Conservation (phyloP, 768 basidiomycete species). For the Psilocybe cubensis region DNA sequence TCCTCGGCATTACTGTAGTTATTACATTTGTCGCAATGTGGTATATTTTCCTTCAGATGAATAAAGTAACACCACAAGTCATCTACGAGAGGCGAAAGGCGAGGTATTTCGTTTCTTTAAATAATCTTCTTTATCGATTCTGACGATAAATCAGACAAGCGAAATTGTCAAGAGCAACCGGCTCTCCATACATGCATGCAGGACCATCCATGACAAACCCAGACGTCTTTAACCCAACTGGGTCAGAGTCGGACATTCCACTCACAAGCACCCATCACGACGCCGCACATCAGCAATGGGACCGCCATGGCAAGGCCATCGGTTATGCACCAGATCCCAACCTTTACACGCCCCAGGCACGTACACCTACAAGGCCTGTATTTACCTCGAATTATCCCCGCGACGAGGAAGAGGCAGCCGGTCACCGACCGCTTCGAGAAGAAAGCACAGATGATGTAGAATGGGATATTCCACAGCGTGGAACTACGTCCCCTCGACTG, state of each 20-base stretch:
- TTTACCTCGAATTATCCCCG: constrained; percentile 9
- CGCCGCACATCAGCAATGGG: constrained; percentile 51
- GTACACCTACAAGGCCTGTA: constrained; percentile 13
- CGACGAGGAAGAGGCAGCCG: constrained; percentile 18
- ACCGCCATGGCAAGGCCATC: constrained; percentile 48
- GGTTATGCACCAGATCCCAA: constrained; percentile 49
- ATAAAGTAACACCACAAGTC: constrained; percentile 64
- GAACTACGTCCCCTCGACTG: neutral
- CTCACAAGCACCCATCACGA: constrained; percentile 33
- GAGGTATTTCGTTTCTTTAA: constrained; percentile 41
- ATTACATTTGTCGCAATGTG: constrained; percentile 82
- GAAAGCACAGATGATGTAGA: constrained; percentile 35
- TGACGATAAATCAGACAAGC: constrained; percentile 47
- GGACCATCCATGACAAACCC: constrained; percentile 19
- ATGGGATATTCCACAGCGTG: constrained; percentile 28
- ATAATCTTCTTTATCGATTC: neutral
- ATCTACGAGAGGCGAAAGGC: constrained; percentile 75
- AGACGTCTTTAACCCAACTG: constrained; percentile 27
- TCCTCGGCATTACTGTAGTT: constrained; percentile 67
- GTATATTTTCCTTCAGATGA: constrained; percentile 80
- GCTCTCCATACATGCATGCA: constrained; percentile 17
- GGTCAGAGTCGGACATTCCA: constrained; percentile 42
- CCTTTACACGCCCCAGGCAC: constrained; percentile 54
- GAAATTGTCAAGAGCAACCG: constrained; percentile 42
- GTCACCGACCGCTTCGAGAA: constrained; percentile 11